Evolutionary conservation across 2,329 filamentous ascomycete species (phyloP).

Genomic region (Fusarium transvaalense): DNA sequence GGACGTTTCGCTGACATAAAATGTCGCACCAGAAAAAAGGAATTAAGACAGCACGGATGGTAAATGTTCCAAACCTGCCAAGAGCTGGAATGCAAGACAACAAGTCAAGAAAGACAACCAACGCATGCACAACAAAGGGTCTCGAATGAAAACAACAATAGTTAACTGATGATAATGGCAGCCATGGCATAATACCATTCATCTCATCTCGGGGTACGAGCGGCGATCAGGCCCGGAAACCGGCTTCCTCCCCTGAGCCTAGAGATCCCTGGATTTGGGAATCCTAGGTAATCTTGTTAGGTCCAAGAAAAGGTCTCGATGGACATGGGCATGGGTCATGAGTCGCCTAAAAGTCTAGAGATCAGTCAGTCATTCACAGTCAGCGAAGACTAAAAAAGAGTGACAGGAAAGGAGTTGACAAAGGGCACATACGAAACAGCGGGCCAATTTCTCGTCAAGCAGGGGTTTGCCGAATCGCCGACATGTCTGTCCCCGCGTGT

Average conservation of each 20-base stretch:
- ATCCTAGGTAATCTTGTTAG: constrained; percentile 32
- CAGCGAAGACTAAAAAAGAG: constrained; percentile 4
- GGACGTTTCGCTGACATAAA: constrained; percentile 9
- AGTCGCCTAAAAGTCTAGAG: constrained; percentile 26
- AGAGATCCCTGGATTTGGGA: constrained; percentile 19
- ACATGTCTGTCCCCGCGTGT: constrained; percentile 20
- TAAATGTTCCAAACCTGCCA: constrained; percentile 9
- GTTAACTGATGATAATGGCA: constrained; percentile 16
- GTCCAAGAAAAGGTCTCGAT: constrained; percentile 21
- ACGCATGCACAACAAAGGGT: constrained; percentile 10
- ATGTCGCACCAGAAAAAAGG: constrained; percentile 23
- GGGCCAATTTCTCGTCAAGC: constrained; percentile 30
- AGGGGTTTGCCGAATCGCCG: constrained; percentile 32
- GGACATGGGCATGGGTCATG: constrained; percentile 23
- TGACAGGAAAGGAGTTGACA: constrained; percentile 15
- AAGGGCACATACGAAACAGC: constrained; percentile 8
- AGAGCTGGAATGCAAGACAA: constrained; percentile 28
- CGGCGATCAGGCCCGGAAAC: constrained; percentile 31
- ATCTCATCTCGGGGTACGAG: constrained; percentile 31
- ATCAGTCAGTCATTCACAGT: constrained; percentile 20
- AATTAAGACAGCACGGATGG: neutral
- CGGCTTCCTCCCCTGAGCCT: constrained; percentile 23
- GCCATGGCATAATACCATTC: constrained; percentile 18
- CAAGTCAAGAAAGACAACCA: constrained; percentile 10
- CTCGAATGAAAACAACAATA: constrained; percentile 21